Conservation (phyloP, 805 yeast genomes). For the Myxozyma geophila region DNA sequence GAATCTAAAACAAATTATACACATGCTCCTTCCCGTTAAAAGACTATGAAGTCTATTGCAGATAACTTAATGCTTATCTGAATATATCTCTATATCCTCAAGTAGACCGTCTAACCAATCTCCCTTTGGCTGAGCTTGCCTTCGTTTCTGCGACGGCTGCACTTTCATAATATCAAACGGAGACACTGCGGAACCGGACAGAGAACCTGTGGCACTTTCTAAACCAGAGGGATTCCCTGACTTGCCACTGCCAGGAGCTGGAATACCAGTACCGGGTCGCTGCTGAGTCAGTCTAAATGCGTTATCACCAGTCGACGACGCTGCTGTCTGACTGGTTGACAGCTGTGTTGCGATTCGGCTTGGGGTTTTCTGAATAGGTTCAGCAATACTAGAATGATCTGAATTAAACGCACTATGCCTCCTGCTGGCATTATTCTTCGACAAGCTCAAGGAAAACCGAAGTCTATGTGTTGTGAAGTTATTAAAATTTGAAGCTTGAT, state of each 20-base stretch:
- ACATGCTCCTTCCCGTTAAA: too few species aligned
- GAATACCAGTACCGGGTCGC: too few species aligned
- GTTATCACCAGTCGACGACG: too few species aligned
- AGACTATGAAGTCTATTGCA: too few species aligned
- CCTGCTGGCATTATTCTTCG: neutral
- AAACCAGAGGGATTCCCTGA: neutral
- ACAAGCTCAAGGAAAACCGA: neutral
- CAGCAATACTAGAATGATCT: too few species aligned
- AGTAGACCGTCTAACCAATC: slow-evolving; percentile 6
- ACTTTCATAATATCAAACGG: slow-evolving; percentile 32
- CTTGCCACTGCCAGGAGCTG: neutral
- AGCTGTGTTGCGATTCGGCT: too few species aligned
- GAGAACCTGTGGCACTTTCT: neutral
- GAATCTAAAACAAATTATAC: too few species aligned
- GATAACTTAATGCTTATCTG: too few species aligned
- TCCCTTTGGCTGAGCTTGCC: neutral
- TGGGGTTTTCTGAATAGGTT: too few species aligned
- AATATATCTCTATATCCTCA: slow-evolving; percentile 1
- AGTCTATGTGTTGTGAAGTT: neutral
- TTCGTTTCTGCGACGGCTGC: neutral
- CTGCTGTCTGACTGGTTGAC: too few species aligned
- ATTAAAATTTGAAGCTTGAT: neutral
- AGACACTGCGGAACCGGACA: neutral
- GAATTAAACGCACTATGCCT: neutral
- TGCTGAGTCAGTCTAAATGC: too few species aligned